Base-by-base conservation (phyloP, 2,329 filamentous ascomycete species). In the Pseudocercospora pini-densiflorae region DNA sequence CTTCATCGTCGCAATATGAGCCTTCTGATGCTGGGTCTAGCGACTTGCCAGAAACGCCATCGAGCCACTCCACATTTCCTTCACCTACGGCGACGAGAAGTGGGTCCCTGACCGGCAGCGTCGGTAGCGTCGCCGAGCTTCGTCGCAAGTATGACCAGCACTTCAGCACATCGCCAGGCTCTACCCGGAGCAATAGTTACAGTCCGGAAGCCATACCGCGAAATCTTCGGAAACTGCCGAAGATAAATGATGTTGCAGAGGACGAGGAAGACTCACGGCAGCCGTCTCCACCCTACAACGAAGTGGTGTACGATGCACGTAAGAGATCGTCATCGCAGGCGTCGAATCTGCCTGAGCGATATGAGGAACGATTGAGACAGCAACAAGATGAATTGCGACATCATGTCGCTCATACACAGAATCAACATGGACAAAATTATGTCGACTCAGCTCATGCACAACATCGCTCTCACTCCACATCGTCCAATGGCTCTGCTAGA, bases 1-100 rank as follows among this genome's bases (percentile, higher is more conserved):
- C 73, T 24, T 71, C 67, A 8, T 76, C 75, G 9, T 78, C 75
- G 19, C 70, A 72, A 36, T 76, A 77, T 64, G 70, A 74, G 43
- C 59, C 69, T n/a, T 77, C 76, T 3, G 71, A 74, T 53, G 73
- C 71, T 54, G 74, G 70, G 24, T 77, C 74, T 24, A 75, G 75
- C 53, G 73, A 77, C 16, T 65, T 65, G 19, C 71, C 75, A 8
- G 72, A 70, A 24, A 76, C 76, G 8, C 76, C 76, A 19, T 77
- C 74, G 1, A 75, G 74, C 10, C 66, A 68, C 23, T 77, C 76
- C 7, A 75, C 71, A 8, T 70, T 75, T 29, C 72, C 75, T 8
- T 76, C 77, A 27, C 76, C 74, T 9, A 72, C 71, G 8, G 65
- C 64, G 2, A 75, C 71, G 9, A 64, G 74, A 16, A 65, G 63